phyloP scores from a whole-genome alignment of 768 basidiomycete species.

The Dioszegia crocea region DNA sequence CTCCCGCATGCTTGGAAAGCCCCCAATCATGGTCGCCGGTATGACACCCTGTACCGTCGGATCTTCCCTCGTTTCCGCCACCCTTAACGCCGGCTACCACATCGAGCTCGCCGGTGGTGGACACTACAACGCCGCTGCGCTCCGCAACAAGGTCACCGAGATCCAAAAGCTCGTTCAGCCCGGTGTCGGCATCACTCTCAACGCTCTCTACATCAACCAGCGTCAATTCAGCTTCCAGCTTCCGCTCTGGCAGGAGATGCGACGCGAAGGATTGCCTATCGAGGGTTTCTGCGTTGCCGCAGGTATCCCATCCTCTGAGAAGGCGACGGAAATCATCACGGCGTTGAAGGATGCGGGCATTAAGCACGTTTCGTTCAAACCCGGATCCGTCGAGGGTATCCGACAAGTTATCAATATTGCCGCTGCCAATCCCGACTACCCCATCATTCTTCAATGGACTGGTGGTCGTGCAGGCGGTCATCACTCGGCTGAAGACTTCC shows the following conservation, averaged over 20 bases:
- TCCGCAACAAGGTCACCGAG: constrained; percentile 86
- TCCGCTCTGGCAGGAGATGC: constrained; percentile 97
- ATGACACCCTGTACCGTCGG: constrained; percentile 99
- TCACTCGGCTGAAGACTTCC: constrained; percentile 98
- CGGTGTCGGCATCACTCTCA: constrained; percentile 88
- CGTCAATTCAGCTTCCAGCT: constrained; percentile 96
- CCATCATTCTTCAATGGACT: constrained; percentile 98
- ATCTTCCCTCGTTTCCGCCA: constrained; percentile 87
- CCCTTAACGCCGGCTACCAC: constrained; percentile 90
- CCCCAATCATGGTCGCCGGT: constrained; percentile 98
- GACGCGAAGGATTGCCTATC: constrained; percentile 85
- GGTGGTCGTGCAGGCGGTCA: constrained; percentile 98
- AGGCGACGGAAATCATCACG: constrained; percentile 91
- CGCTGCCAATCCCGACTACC: constrained; percentile 86
- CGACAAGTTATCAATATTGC: constrained; percentile 96
- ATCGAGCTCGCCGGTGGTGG: constrained; percentile 96
- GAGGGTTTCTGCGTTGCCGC: constrained; percentile 99
- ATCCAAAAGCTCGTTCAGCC: constrained; percentile 78
- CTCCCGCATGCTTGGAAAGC: constrained; percentile 90
- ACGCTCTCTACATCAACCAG: constrained; percentile 96
- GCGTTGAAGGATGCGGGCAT: constrained; percentile 78
- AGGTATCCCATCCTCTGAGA: constrained; percentile 93
- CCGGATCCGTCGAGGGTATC: constrained; percentile 95
- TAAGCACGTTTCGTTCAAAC: constrained; percentile 96
- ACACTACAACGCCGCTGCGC: constrained; percentile 85